phyloP scores from a whole-genome alignment of 208 protist species.

The Phytomonas francai region DNA sequence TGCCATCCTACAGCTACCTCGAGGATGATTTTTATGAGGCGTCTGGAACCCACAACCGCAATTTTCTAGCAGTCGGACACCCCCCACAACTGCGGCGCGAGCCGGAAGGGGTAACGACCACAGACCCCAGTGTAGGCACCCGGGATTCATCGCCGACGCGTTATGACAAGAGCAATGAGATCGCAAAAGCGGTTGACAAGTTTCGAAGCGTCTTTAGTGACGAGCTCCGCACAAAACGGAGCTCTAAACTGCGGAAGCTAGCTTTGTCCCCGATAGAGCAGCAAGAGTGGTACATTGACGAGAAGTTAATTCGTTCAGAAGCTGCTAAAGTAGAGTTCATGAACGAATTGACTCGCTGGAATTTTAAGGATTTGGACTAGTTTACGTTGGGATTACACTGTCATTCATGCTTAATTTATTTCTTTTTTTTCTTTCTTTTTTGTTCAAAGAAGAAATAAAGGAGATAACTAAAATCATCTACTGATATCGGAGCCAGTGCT shows the following conservation, averaged over 20 bases:
- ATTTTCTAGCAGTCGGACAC: slow-evolving; percentile 65
- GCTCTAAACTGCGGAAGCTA: slow-evolving; percentile 52
- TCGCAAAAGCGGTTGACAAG: slow-evolving; percentile 15
- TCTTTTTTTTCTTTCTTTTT: slow-evolving; percentile 8
- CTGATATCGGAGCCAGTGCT: background rate
- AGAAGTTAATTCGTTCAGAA: slow-evolving; percentile 65
- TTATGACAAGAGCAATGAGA: slow-evolving; percentile 7
- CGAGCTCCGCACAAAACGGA: slow-evolving; percentile 50
- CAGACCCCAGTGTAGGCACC: background rate
- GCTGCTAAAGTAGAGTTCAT: slow-evolving; percentile 70
- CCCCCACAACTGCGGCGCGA: slow-evolving; percentile 12
- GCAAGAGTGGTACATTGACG: slow-evolving; percentile 85
- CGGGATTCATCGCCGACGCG: background rate
- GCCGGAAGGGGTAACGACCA: background rate
- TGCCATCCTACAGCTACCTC: slow-evolving; percentile 66
- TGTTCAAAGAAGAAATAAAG: slow-evolving; percentile 13
- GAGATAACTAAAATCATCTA: slow-evolving; percentile 10
- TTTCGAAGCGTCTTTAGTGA: slow-evolving; percentile 46
- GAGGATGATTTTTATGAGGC: slow-evolving; percentile 38
- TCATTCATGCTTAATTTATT: background rate
- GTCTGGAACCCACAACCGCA: slow-evolving; percentile 14
- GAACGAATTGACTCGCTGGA: slow-evolving; percentile 68
- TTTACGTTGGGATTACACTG: slow-evolving; percentile 6
- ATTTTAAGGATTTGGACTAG: slow-evolving; percentile 67
- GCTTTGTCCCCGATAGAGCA: slow-evolving; percentile 48